Evolutionary conservation across 345 rosid species (phyloP).

Genomic region (Acer saccharum): DNA sequence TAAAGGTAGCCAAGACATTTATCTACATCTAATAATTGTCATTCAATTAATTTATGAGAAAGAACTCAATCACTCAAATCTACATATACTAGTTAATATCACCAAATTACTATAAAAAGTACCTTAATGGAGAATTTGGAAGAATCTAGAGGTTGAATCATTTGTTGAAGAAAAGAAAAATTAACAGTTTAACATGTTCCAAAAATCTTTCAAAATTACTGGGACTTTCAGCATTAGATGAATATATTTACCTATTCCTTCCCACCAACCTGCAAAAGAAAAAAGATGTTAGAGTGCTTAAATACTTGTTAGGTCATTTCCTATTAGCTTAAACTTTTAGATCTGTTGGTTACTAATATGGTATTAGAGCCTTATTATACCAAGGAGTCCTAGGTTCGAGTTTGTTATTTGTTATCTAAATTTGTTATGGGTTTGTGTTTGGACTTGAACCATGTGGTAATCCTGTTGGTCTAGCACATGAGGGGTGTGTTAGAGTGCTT

Average conservation of each 20-base stretch:
- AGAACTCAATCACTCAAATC: neutral
- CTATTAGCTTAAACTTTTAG: too few species aligned
- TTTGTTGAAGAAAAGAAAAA: neutral
- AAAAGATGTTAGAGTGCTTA: neutral
- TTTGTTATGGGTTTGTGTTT: too few species aligned
- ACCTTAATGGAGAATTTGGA: neutral
- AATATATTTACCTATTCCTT: neutral
- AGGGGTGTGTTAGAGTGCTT: too few species aligned
- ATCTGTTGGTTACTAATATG: too few species aligned
- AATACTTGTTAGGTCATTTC: too few species aligned
- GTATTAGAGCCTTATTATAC: too few species aligned
- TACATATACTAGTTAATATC: neutral
- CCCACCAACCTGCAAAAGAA: neutral
- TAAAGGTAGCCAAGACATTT: neutral
- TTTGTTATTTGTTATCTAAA: too few species aligned
- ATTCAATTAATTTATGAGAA: neutral
- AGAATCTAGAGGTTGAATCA: neutral
- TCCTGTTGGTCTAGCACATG: too few species aligned
- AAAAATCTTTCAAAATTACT: neutral
- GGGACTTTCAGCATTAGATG: neutral
- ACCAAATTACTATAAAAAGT: neutral
- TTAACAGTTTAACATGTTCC: neutral
- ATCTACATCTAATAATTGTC: neutral
- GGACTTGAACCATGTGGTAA: too few species aligned
- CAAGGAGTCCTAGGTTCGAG: too few species aligned